Evolutionary conservation across 805 yeast species (phyloP).

Genomic region (Sugiyamaella boreocaroliniensis): DNA sequence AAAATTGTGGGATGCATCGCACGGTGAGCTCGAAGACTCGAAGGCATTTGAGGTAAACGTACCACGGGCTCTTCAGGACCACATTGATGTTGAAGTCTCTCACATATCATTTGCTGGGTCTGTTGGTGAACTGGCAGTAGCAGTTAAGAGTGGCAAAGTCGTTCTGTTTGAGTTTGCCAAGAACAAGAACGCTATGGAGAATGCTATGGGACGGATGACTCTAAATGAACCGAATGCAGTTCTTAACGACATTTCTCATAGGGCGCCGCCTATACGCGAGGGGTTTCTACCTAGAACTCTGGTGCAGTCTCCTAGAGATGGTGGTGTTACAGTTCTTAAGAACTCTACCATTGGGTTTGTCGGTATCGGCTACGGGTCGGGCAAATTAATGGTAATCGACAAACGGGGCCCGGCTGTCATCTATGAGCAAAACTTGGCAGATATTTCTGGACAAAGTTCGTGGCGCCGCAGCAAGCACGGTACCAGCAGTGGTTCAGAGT

Average conservation of each 20-base stretch:
- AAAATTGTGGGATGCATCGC: conserved; percentile 74
- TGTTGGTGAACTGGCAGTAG: conserved; percentile 66
- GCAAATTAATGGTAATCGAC: conserved; percentile 70
- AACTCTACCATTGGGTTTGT: conserved; percentile 79
- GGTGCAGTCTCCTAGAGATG: conserved; percentile 38
- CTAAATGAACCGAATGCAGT: neutral
- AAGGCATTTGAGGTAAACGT: conserved; percentile 56
- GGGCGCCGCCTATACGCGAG: conserved; percentile 47
- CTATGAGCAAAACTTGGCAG: neutral
- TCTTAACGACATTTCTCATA: conserved; percentile 40
- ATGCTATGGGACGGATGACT: conserved; percentile 19
- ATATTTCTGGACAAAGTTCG: conserved; percentile 2
- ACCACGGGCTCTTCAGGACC: conserved; percentile 41
- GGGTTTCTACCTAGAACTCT: conserved; percentile 57
- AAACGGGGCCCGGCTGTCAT: conserved; percentile 67
- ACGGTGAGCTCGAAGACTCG: conserved; percentile 58
- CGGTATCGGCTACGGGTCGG: conserved; percentile 69
- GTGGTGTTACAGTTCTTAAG: conserved; percentile 52
- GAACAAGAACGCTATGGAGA: conserved; percentile 32
- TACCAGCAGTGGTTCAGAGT: conserved; percentile 9
- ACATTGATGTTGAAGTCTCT: conserved; percentile 40
- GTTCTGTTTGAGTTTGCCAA: conserved; percentile 64
- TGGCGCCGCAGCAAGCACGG: neutral
- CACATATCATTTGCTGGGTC: conserved; percentile 70
- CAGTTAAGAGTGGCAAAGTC: conserved; percentile 64